Percentiles rank a stretch among this genome's conserved stretches.
Evolutionary conservation across 2,329 filamentous ascomycete genomes (phyloP).

Genomic region (Pseudocercospora fuligena): DNA sequence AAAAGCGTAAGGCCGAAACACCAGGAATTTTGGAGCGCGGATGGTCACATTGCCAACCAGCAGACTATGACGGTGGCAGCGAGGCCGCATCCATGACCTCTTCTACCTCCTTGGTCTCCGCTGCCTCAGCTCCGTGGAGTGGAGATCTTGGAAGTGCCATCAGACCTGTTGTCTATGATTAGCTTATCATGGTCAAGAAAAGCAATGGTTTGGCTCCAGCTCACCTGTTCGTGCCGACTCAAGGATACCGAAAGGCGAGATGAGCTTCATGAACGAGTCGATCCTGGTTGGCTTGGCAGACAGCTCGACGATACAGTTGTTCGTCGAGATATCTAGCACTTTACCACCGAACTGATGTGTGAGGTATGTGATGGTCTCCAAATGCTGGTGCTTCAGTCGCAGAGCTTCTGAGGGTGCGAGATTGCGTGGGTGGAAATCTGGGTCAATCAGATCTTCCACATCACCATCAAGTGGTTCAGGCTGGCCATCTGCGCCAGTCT

Average conservation of each 20-base stretch:
- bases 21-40: neutral
- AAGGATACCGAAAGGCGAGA: conserved; percentile 91
- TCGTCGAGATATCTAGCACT: conserved; percentile 95
- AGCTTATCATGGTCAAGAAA: conserved; percentile 15
- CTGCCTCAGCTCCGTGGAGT: conserved; percentile 74
- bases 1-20: neutral
- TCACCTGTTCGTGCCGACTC: conserved; percentile 87
- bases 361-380: conserved; percentile 94
- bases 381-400: conserved; percentile 95
- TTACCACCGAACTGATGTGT: conserved; percentile 98
- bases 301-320: conserved; percentile 96
- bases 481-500: conserved; percentile 27
- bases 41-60: neutral
- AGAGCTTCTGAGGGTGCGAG: conserved; percentile 86
- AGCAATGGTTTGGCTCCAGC: conserved; percentile 21
- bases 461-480: conserved; percentile 21
- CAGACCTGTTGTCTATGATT: conserved; percentile 61
- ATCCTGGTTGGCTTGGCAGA: conserved; percentile 93
- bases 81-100: conserved; percentile 94
- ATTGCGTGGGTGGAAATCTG: conserved; percentile 87
- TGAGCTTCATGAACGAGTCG: conserved; percentile 96
- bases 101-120: conserved; percentile 82
- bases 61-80: conserved; percentile 67
- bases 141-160: conserved; percentile 97
- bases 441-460: conserved; percentile 32